Conservation (phyloP, 2,329 filamentous ascomycete species). For the Exophiala sp. region DNA sequence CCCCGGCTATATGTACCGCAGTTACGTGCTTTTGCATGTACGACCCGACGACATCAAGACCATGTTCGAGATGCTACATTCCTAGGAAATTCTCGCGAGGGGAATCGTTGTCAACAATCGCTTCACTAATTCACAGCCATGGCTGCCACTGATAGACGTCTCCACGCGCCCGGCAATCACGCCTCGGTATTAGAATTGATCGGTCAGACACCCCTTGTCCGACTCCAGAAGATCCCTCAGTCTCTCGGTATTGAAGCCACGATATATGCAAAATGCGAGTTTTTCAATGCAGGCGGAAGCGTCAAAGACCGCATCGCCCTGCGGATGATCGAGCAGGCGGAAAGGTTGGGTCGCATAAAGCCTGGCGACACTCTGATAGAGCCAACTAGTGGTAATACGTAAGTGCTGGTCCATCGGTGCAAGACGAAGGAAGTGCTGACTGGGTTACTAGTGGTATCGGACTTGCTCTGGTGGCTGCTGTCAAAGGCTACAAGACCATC, state of each 20-base stretch:
- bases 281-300: conserved; percentile 90
- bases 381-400: conserved; percentile 92
- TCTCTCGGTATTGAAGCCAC: conserved; percentile 84
- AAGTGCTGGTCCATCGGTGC: conserved; percentile 33
- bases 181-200: conserved; percentile 80
- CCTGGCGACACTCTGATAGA: conserved; percentile 96
- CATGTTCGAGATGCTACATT: too few species aligned
- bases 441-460: conserved; percentile 67
- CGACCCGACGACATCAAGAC: too few species aligned
- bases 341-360: conserved; percentile 87
- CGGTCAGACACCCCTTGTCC: conserved; percentile 92
- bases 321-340: conserved; percentile 95
- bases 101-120: too few species aligned
- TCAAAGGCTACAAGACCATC: conserved; percentile 96
- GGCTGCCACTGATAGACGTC: not conserved
- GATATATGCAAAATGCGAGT: conserved; percentile 86
- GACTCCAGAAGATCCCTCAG: conserved; percentile 87
- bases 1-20: too few species aligned
- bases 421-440: not conserved
- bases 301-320: conserved; percentile 94
- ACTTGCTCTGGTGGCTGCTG: conserved; percentile 84
- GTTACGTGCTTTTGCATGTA: too few species aligned
- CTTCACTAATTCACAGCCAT: too few species aligned
- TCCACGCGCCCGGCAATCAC: conserved; percentile 34
- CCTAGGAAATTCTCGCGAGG: too few species aligned